Evolutionary conservation across 192 early-diverging fungal species (phyloP), one percentile per base, ranked within the genome.

Genomic region (Lobulomyces angularis): DNA sequence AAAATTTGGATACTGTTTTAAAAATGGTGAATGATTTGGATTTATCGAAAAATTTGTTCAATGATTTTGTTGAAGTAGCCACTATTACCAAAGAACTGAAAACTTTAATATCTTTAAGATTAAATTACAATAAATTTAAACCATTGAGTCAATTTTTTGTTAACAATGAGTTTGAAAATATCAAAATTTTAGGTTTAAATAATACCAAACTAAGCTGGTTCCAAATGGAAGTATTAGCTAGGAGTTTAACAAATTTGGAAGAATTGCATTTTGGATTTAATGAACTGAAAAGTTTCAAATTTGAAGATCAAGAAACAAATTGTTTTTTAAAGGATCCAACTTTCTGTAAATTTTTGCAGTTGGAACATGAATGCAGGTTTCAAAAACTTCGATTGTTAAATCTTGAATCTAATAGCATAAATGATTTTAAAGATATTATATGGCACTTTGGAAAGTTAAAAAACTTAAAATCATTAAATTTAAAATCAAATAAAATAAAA

Each of bases 261-360:
- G 48, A 53, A 18, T 44, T 69, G 16, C 56, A 59, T 39, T 31
- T 66, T n/a, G 62, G 59, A n/a, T 58, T 59, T 37, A 69, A 69
- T 33, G 34, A 51, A 3, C 23, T 65, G 0, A 14, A 11, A 8
- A 26, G 27, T 1, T 31, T 62, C 11, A 20, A n/a, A n/a, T n/a
- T n/a, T n/a, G n/a, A n/a, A n/a, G n/a, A n/a, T n/a, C n/a, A n/a
- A n/a, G n/a, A n/a, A n/a, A n/a, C n/a, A n/a, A n/a, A n/a, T n/a
- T n/a, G n/a, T n/a, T n/a, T n/a, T n/a, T n/a, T n/a, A n/a, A n/a
- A n/a, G n/a, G n/a, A n/a, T n/a, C n/a, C n/a, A n/a, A n/a, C n/a
- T n/a, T n/a, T n/a, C n/a, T n/a, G n/a, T n/a, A n/a, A n/a, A n/a
- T n/a, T n/a, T n/a, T n/a, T n/a, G n/a, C n/a, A n/a, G n/a, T n/a